Evolutionary conservation across 192 early-diverging fungal species (phyloP).

Genomic region (Mortierella alpina): DNA sequence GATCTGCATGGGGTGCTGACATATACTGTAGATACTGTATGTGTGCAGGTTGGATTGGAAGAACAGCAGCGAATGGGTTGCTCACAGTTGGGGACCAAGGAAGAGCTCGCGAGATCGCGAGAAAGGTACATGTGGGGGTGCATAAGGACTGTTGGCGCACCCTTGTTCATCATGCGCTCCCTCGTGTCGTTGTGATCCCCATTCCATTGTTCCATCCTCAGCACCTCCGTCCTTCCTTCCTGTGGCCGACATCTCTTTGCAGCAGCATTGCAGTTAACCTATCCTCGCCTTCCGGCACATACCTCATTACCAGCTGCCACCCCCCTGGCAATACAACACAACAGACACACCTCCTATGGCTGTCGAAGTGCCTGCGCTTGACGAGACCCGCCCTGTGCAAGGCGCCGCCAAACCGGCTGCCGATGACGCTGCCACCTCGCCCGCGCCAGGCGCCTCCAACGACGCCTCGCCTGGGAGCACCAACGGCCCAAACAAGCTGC

Average conservation of each 20-base stretch:
- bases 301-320: neutral
- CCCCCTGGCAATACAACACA: neutral
- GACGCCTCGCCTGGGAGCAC: neutral
- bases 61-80: no score
- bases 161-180: no score
- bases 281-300: neutral
- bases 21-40: no score
- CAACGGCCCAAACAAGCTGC: constrained; percentile 4
- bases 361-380: constrained; percentile 4
- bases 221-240: neutral
- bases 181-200: neutral
- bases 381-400: neutral
- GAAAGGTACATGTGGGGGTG: no score
- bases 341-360: neutral
- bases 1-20: no score
- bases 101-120: no score
- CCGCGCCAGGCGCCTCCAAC: neutral
- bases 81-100: no score
- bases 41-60: no score
- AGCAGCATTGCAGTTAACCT: neutral
- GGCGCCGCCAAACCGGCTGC: neutral
- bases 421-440: neutral
- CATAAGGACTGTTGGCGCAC: no score
- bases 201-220: neutral
- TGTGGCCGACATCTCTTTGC: neutral